These are phyloP conservation scores for Boechera retrofracta DNA, from an alignment of 345 rosid genomes.

Conservation along the genomic window DNA sequence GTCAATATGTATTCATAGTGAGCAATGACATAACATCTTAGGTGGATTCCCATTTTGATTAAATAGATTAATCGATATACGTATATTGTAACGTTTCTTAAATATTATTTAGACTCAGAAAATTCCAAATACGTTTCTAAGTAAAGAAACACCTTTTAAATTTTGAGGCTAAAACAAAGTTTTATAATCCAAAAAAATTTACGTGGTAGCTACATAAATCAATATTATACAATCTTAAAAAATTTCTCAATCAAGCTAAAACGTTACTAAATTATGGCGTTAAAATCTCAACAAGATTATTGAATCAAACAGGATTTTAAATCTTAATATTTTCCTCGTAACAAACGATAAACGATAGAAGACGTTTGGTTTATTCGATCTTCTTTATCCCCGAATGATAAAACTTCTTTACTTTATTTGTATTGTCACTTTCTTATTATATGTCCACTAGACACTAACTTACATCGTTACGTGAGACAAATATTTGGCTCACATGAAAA, in stretches of 20 bases:
- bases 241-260: too few relatives aligned
- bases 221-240: background rate
- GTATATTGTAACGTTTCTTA: background rate
- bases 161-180: slow-evolving; percentile 17
- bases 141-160: slow-evolving; percentile 32
- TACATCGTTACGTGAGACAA: slow-evolving; percentile 36
- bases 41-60: slow-evolving; percentile 44
- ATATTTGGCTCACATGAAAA: slow-evolving; percentile 10
- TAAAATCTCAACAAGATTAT: background rate
- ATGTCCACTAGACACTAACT: slow-evolving; percentile 37
- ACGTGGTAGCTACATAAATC: slow-evolving; percentile 3
- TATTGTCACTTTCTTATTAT: slow-evolving; percentile 33
- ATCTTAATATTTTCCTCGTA: slow-evolving; percentile 5
- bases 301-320: slow-evolving; percentile 18
- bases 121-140: slow-evolving; percentile 40
- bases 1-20: slow-evolving; percentile 32
- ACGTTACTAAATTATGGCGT: background rate
- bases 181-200: slow-evolving; percentile 17
- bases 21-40: slow-evolving; percentile 47
- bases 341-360: slow-evolving; percentile 17
- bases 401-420: slow-evolving; percentile 31
- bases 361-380: slow-evolving; percentile 13
- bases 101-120: slow-evolving; percentile 15
- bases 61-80: background rate
- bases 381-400: slow-evolving; percentile 21